These are phyloP conservation scores for Ganoderma multipileum DNA, from an alignment of 1,284 basidiomycete genomes.

Conservation along the genomic window DNA sequence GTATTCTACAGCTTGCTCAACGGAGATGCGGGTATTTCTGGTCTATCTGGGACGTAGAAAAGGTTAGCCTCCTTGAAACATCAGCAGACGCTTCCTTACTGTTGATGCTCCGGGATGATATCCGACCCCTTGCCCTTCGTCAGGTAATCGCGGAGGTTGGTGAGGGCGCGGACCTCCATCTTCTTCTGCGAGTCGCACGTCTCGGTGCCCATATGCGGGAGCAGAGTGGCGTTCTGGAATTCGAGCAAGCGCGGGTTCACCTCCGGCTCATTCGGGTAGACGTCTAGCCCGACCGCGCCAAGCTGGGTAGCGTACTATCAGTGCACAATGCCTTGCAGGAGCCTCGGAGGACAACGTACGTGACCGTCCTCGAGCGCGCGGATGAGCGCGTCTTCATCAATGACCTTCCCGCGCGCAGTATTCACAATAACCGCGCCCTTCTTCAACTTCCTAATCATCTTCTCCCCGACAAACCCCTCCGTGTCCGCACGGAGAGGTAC, in stretches of 20 bases:
- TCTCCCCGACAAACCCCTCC: conserved; percentile 77
- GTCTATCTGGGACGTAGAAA: not conserved
- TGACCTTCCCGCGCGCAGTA: conserved; percentile 89
- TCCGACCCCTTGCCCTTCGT: conserved; percentile 68
- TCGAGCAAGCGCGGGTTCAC: conserved; percentile 83
- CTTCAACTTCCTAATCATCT: conserved; percentile 83
- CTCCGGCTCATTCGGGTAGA: conserved; percentile 88
- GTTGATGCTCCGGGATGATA: conserved; percentile 65
- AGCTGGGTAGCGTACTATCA: conserved; percentile 54
- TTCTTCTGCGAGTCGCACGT: conserved; percentile 81
- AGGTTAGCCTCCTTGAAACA: not conserved
- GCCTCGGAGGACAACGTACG: conserved; percentile 48
- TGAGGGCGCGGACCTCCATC: conserved; percentile 83
- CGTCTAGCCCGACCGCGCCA: conserved; percentile 86
- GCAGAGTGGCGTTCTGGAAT: conserved; percentile 82
- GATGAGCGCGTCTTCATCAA: conserved; percentile 89
- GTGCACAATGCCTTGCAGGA: not conserved
- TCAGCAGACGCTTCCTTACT: conserved; percentile 11
- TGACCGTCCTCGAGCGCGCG: conserved; percentile 86
- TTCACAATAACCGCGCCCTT: conserved; percentile 85
- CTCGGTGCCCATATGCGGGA: conserved; percentile 93
- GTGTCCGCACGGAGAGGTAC: conserved; percentile 80
- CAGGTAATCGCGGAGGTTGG: conserved; percentile 75
- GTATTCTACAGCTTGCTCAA: conserved; percentile 2
- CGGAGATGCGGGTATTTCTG: not conserved